Base-by-base conservation (phyloP, 139 green algal genomes). In the Coccomyxa sp. region DNA sequence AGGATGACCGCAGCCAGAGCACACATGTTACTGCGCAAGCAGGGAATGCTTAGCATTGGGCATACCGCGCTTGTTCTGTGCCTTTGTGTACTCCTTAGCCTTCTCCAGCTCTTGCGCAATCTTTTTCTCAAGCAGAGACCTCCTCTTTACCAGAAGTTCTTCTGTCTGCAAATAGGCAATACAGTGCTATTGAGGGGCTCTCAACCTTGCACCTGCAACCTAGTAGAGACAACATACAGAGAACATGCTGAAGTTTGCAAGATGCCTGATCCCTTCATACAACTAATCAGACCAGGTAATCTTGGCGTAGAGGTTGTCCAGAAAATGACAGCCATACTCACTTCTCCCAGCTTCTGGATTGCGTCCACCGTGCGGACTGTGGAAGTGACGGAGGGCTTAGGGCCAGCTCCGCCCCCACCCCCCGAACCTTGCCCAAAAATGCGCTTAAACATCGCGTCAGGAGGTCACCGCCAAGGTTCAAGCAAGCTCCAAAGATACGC, bases 91-190 rank as follows among this genome's bases (percentile, higher is more conserved):
- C 81, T 97, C 92, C 82, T 93, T 93, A 13, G 96, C 94, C 80
- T 94, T 95, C 63, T 97, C 88, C 57, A 96, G 86, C 88, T 98
- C 96, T 67, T 88, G 81, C 0, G 89, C 91, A 17, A 98, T 90
- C 67, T 94, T 94, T 82, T 96, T 97, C 84, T 98, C 92, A 30
- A 99, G 85, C 23, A 99, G 80, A 27, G 86, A 83, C 57, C 95
- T 92, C 76, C 94, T 92, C 86, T 99, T 99, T 59, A 96, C 91
- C 38, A 99, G 89, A 86, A 97, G 91, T 85, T 98, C 95, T 81
- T 97, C 91, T 45, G 94, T 94, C 89, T 99, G 87, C 66, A 85
- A 17, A 38, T 4, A 23, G 23, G 21, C 66, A 23, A 13, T 21
- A 67, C 0, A 30, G 80, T 21, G 23, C 13, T 31, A n/a, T 74